A percentile compares a stretch with the other conserved stretches of the same genome.
These are phyloP conservation scores for Podospora conica DNA, from an alignment of 495 filamentous ascomycete species.

Conservation along the genomic window DNA sequence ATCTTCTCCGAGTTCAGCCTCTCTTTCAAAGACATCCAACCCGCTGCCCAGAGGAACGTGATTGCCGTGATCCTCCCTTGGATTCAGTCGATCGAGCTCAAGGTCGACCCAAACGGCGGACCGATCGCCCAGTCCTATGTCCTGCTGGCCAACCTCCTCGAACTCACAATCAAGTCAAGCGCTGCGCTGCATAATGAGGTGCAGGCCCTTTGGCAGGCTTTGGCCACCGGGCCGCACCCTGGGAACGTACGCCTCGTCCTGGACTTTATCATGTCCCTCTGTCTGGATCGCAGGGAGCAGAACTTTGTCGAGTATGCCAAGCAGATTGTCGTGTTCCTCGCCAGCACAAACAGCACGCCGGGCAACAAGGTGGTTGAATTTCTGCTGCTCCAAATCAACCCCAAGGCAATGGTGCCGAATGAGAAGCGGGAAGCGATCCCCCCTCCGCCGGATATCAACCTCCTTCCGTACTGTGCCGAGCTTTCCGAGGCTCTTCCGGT, in stretches of 20 bases:
- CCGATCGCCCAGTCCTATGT: slow-evolving; percentile 90
- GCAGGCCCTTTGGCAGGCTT: slow-evolving; percentile 92
- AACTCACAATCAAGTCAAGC: slow-evolving; percentile 91
- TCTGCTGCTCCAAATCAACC: slow-evolving; percentile 78
- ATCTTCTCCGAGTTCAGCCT: slow-evolving; percentile 91
- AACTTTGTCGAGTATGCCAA: slow-evolving; percentile 97
- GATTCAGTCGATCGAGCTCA: slow-evolving; percentile 90
- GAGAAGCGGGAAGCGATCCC: slow-evolving; percentile 69
- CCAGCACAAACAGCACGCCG: slow-evolving; percentile 70
- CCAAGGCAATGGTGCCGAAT: slow-evolving; percentile 81
- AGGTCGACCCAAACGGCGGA: slow-evolving; percentile 89
- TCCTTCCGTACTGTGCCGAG: slow-evolving; percentile 84
- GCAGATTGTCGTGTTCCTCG: slow-evolving; percentile 92
- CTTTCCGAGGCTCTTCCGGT: slow-evolving; percentile 71
- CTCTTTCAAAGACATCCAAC: slow-evolving; percentile 78
- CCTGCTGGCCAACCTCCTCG: slow-evolving; percentile 88
- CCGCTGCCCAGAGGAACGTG: slow-evolving; percentile 83
- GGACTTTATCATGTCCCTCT: slow-evolving; percentile 91
- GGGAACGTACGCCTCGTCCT: slow-evolving; percentile 95
- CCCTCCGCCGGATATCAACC: slow-evolving; percentile 64
- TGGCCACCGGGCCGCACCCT: slow-evolving; percentile 85
- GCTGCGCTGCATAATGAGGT: slow-evolving; percentile 90
- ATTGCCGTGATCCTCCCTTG: slow-evolving; percentile 91
- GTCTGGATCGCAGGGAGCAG: slow-evolving; percentile 87
- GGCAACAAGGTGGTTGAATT: slow-evolving; percentile 93